phyloP scores from a whole-genome alignment of 805 yeast genomes.

The Saccharomyces mikatae region DNA sequence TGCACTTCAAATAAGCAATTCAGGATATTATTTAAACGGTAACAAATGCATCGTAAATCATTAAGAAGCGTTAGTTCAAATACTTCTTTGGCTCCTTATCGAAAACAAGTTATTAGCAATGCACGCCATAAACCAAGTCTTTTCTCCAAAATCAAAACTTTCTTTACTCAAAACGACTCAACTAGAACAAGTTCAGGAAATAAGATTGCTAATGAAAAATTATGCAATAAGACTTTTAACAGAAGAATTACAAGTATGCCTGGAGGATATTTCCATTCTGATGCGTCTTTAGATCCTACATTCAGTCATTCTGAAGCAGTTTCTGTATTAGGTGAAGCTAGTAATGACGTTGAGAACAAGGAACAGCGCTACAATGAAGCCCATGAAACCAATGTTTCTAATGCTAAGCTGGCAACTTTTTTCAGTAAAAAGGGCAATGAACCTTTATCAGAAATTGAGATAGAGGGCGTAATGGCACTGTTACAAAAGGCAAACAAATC shows the following conservation, averaged over 20 bases:
- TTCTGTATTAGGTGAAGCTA: not conserved
- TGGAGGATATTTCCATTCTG: not conserved
- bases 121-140: not conserved
- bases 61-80: not conserved
- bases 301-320: not conserved
- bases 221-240: not conserved
- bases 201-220: not conserved
- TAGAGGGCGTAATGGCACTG: constrained; percentile 71
- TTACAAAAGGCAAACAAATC: constrained; percentile 30
- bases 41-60: not conserved
- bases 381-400: constrained; percentile 36
- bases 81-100: not conserved
- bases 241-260: not conserved
- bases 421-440: constrained; percentile 65
- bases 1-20: not conserved
- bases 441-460: constrained; percentile 67
- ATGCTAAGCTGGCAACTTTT: constrained; percentile 57
- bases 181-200: not conserved
- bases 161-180: not conserved
- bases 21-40: not conserved
- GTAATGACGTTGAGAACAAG: not conserved
- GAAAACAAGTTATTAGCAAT: not conserved
- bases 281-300: not conserved
- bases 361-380: constrained; percentile 1
- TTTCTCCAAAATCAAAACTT: not conserved